A percentile compares a stretch with the other conserved stretches of the same genome.
Evolutionary conservation across 1,139 yeast genomes (phyloP).

Genomic region (Yamadazyma triangularis): DNA sequence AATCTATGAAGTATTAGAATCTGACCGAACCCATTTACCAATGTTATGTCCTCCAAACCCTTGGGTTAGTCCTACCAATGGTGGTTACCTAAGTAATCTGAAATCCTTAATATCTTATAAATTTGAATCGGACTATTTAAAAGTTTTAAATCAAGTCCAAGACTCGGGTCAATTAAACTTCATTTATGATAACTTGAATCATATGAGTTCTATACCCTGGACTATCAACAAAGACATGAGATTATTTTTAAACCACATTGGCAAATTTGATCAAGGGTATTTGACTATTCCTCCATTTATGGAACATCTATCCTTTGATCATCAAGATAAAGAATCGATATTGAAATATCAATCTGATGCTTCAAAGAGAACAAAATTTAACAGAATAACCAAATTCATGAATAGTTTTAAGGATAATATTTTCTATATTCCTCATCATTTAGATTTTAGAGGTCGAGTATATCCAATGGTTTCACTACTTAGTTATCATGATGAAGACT

Average conservation of each 20-base stretch:
- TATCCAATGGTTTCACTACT: slow-evolving; percentile 36
- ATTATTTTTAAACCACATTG: slow-evolving; percentile 17
- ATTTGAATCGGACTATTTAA: slow-evolving; percentile 15
- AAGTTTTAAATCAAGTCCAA: slow-evolving; percentile 24
- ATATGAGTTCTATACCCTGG: slow-evolving; percentile 32
- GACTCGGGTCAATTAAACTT: slow-evolving; percentile 30
- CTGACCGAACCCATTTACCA: slow-evolving; percentile 19
- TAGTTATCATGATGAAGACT: slow-evolving; percentile 36
- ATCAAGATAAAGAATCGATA: background rate
- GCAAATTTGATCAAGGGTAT: slow-evolving; percentile 22
- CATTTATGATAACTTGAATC: slow-evolving; percentile 26
- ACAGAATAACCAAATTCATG: slow-evolving; percentile 16
- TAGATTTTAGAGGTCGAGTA: slow-evolving; percentile 42
- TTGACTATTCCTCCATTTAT: slow-evolving; percentile 24
- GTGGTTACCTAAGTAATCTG: slow-evolving; percentile 30
- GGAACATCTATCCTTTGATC: background rate
- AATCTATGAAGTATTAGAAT: slow-evolving; percentile 2
- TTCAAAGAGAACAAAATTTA: slow-evolving; percentile 19
- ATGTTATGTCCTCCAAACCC: slow-evolving; percentile 37
- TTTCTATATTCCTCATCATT: slow-evolving; percentile 35
- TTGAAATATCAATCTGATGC: slow-evolving; percentile 4
- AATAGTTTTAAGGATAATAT: slow-evolving; percentile 23
- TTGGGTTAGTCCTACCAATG: slow-evolving; percentile 31
- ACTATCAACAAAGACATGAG: slow-evolving; percentile 27
- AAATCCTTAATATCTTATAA: slow-evolving; percentile 22